Percentiles rank a stretch among this genome's conserved stretches.
phyloP scores from a whole-genome alignment of 2,329 filamentous ascomycete species.

The Pseudomassariella vexata region DNA sequence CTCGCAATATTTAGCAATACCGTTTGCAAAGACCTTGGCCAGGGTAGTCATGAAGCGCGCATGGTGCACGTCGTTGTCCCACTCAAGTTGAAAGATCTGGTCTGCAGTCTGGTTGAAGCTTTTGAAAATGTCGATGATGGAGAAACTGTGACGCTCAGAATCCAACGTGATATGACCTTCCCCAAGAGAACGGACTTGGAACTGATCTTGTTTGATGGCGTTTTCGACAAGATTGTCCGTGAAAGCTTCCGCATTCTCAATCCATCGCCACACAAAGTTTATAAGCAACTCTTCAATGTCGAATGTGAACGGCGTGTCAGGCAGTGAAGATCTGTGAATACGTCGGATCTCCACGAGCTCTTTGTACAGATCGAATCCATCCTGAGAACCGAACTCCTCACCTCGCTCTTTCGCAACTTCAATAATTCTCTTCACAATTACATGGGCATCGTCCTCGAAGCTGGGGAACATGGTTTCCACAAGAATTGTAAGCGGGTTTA shows the following conservation, averaged over 20 bases:
- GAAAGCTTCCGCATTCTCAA: constrained; percentile 71
- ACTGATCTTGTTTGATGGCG: constrained; percentile 85
- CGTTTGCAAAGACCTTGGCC: constrained; percentile 75
- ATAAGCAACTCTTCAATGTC: constrained; percentile 80
- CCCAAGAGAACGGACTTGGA: constrained; percentile 65
- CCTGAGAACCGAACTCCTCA: constrained; percentile 76
- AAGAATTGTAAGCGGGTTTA: constrained; percentile 60
- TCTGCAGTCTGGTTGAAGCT: constrained; percentile 90
- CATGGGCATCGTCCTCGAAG: constrained; percentile 83
- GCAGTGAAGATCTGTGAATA: constrained; percentile 72
- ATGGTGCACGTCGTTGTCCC: constrained; percentile 90
- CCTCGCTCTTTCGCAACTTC: constrained; percentile 62
- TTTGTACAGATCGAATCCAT: constrained; percentile 90
- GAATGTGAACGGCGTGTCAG: constrained; percentile 72
- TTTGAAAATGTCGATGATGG: constrained; percentile 87
- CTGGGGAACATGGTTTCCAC: constrained; percentile 80
- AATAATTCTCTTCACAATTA: constrained; percentile 78
- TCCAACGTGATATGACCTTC: constrained; percentile 62
- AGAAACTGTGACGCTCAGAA: constrained; percentile 85
- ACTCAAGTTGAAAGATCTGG: constrained; percentile 78
- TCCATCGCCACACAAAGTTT: constrained; percentile 95
- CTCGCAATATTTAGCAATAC: constrained; percentile 86
- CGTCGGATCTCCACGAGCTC: constrained; percentile 79
- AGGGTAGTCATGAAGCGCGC: constrained; percentile 96
- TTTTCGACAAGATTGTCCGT: constrained; percentile 82